Conservation (phyloP, 306 rosid genomes). For the Dicorynia guianensis region DNA sequence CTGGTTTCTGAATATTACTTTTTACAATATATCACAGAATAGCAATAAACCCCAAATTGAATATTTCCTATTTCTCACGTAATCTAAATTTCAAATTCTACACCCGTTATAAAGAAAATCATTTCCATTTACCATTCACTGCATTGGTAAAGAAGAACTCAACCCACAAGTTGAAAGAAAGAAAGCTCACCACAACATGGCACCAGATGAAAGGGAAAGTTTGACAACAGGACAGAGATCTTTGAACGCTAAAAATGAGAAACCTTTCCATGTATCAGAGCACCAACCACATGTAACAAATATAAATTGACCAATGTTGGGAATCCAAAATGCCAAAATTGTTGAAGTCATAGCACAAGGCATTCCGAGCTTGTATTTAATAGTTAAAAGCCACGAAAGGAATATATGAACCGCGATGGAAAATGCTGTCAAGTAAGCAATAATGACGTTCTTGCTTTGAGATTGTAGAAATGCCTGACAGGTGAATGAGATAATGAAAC, state of each 20-base stretch:
- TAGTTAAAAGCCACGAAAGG: constrained; percentile 58
- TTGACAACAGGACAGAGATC: constrained; percentile 69
- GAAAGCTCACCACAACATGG: constrained; percentile 60
- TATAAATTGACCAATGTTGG: constrained; percentile 55
- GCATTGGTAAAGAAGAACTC: background rate
- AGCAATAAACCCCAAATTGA: no score
- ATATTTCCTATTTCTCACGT: background rate
- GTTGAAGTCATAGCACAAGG: constrained; percentile 62
- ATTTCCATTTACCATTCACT: constrained; percentile 1
- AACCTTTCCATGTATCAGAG: constrained; percentile 57
- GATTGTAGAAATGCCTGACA: constrained; percentile 62
- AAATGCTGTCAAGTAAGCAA: constrained; percentile 52
- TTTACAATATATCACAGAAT: no score
- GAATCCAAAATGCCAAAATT: constrained; percentile 51
- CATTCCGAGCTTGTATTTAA: constrained; percentile 47
- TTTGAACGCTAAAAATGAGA: constrained; percentile 53
- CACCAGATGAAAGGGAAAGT: constrained; percentile 65
- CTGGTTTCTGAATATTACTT: background rate
- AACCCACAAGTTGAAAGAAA: background rate
- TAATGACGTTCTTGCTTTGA: constrained; percentile 60
- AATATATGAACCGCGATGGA: constrained; percentile 44
- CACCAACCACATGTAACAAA: constrained; percentile 65
- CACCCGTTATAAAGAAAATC: background rate
- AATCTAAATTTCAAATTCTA: background rate
- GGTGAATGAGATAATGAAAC: constrained; percentile 52